phyloP scores from a whole-genome alignment of 2,329 filamentous ascomycete species.

The Botrytis deweyae region DNA sequence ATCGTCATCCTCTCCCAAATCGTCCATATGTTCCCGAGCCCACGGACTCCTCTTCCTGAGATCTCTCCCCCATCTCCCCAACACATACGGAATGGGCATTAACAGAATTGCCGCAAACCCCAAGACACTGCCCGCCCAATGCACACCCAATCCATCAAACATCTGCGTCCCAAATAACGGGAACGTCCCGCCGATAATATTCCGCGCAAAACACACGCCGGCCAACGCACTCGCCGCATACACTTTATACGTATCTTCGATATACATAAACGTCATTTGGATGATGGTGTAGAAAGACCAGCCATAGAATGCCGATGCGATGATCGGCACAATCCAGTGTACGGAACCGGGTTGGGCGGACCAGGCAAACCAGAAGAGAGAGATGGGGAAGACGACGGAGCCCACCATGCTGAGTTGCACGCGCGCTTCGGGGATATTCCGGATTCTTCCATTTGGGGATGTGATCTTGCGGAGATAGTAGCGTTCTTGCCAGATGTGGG shows the following conservation, averaged over 20 bases:
- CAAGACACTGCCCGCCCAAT: constrained; percentile 42
- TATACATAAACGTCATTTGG: constrained; percentile 48
- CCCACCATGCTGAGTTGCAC: constrained; percentile 71
- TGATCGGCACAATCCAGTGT: constrained; percentile 53
- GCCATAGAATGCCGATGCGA: constrained; percentile 55
- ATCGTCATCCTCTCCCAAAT: neutral
- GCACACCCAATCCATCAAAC: constrained; percentile 42
- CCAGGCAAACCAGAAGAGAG: constrained; percentile 63
- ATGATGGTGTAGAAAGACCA: constrained; percentile 62
- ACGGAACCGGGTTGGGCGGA: constrained; percentile 52
- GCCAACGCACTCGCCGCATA: constrained; percentile 58
- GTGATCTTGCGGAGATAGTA: constrained; percentile 51
- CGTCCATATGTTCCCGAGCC: constrained; percentile 45
- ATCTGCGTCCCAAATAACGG: constrained; percentile 60
- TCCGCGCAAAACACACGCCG: constrained; percentile 59
- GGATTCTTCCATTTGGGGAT: constrained; percentile 21
- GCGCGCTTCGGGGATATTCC: constrained; percentile 65
- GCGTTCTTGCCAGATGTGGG: constrained; percentile 71
- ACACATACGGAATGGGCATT: constrained; percentile 52
- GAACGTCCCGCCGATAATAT: constrained; percentile 55
- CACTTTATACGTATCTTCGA: constrained; percentile 56
- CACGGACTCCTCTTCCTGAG: constrained; percentile 51
- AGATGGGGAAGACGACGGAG: constrained; percentile 50
- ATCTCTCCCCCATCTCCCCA: constrained; percentile 49
- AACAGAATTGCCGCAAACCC: constrained; percentile 48